These are phyloP conservation scores for Fusarium sp. DNA, from an alignment of 2,329 filamentous ascomycete species.

Conservation along the genomic window DNA sequence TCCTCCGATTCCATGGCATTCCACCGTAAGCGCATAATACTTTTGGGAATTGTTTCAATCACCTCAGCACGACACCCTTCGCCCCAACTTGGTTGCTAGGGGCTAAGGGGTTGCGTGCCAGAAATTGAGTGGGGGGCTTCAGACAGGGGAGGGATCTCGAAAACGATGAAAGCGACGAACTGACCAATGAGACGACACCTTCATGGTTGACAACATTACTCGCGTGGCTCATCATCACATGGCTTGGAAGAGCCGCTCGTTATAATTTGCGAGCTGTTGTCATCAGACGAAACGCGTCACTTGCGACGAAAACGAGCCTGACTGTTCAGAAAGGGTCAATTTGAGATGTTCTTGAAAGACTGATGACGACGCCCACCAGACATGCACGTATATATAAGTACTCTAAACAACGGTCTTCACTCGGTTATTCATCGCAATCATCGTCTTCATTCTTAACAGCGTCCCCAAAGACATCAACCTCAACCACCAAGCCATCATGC, in stretches of 20 bases:
- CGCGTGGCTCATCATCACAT: not conserved
- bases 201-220: not conserved
- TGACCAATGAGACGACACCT: not conserved
- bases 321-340: not conserved
- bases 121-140: not conserved
- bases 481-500: not conserved
- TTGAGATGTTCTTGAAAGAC: not conserved
- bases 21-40: too few species aligned
- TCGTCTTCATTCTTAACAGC: not conserved
- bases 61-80: too few species aligned
- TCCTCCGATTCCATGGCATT: too few species aligned
- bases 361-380: not conserved
- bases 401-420: rapidly evolving
- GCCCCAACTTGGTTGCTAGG: too few species aligned
- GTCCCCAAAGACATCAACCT: rapidly evolving
- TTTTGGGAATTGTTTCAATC: too few species aligned
- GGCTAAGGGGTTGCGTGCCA: not conserved
- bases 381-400: not conserved
- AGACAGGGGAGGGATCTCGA: not conserved
- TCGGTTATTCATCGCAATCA: not conserved
- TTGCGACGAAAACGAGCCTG: not conserved
- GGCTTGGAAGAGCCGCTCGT: not conserved
- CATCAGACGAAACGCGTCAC: not conserved
- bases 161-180: not conserved
- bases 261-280: not conserved